Percentiles rank a stretch among this genome's conserved stretches.
Evolutionary conservation across 2,329 filamentous ascomycete genomes (phyloP).

Genomic region (Diplodia corticola): DNA sequence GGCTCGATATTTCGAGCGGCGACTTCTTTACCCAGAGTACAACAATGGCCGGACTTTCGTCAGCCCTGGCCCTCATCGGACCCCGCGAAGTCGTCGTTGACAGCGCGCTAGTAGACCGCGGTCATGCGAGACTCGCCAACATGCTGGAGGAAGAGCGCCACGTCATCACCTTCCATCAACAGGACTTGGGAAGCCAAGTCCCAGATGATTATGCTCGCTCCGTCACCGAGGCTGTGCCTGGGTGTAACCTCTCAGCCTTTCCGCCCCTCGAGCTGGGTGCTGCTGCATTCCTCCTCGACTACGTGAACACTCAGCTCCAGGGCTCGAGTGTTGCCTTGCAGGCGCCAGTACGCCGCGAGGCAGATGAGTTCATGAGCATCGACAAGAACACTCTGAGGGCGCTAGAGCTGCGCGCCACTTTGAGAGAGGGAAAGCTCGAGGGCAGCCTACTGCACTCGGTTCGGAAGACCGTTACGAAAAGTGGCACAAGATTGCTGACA

Average conservation of each 20-base stretch:
- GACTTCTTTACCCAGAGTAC: conserved; percentile 86
- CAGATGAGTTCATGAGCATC: conserved; percentile 79
- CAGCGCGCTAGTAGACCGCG: conserved; percentile 52
- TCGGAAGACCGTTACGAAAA: conserved; percentile 85
- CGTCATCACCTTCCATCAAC: conserved; percentile 70
- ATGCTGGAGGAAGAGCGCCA: conserved; percentile 75
- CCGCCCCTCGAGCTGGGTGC: conserved; percentile 70
- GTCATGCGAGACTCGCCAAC: conserved; percentile 61
- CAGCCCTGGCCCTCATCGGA: conserved; percentile 76
- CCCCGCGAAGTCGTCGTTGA: conserved; percentile 84
- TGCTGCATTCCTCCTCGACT: conserved; percentile 78
- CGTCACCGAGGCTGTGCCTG: conserved; percentile 3
- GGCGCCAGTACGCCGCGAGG: conserved; percentile 72
- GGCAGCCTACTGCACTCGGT: conserved; percentile 91
- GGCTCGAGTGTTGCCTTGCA: conserved; percentile 80
- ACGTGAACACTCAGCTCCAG: conserved; percentile 76
- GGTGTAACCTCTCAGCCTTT: conserved; percentile 52
- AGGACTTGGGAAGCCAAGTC: conserved; percentile 44
- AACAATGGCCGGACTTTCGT: conserved; percentile 70
- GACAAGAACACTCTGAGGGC: conserved; percentile 90
- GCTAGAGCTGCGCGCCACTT: conserved; percentile 83
- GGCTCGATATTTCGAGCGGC: conserved; percentile 93
- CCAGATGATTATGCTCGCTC: conserved; percentile 45
- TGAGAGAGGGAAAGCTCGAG: conserved; percentile 73
- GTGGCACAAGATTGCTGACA: conserved; percentile 79